These are phyloP conservation scores for Onygena corvina DNA, from an alignment of 2,329 filamentous ascomycete genomes.

Conservation along the genomic window DNA sequence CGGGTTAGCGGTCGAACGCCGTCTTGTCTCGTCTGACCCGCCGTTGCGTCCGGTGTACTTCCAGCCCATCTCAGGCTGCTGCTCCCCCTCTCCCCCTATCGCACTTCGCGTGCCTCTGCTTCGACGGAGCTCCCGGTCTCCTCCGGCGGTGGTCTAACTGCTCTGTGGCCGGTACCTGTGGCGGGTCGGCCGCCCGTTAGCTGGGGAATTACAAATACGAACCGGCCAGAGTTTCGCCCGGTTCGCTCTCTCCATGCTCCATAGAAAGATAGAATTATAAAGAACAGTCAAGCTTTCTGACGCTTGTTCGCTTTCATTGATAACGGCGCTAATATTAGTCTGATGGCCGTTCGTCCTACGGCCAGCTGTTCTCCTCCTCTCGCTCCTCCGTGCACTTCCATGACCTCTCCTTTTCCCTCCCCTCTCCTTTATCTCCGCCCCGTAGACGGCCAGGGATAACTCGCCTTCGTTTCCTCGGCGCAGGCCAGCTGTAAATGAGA, in stretches of 20 bases:
- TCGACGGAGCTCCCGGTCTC: not conserved
- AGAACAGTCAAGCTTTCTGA: constrained; percentile 1
- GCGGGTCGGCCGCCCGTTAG: no score
- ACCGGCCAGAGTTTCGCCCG: constrained; percentile 1
- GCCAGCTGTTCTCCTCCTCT: constrained; percentile 1
- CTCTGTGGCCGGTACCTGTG: not conserved
- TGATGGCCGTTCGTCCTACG: not conserved
- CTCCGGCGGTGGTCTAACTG: not conserved
- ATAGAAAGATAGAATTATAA: not conserved
- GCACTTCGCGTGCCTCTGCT: not conserved
- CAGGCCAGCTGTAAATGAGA: not conserved
- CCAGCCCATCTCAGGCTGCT: no score
- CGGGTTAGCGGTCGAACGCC: constrained; percentile 1
- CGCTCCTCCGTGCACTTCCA: not conserved
- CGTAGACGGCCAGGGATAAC: no score
- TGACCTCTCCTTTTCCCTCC: not conserved
- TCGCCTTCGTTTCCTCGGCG: not conserved
- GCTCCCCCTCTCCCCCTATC: not conserved
- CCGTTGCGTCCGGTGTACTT: not conserved
- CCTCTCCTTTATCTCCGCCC: not conserved
- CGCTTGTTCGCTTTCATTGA: constrained; percentile 1
- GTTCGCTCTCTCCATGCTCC: no score
- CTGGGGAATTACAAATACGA: constrained; percentile 3
- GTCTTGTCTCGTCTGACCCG: not conserved
- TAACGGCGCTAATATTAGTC: not conserved